A percentile compares a stretch with the other conserved stretches of the same genome.
phyloP scores from a whole-genome alignment of 148 eudicot species.

The Dysphania ambrosioides region DNA sequence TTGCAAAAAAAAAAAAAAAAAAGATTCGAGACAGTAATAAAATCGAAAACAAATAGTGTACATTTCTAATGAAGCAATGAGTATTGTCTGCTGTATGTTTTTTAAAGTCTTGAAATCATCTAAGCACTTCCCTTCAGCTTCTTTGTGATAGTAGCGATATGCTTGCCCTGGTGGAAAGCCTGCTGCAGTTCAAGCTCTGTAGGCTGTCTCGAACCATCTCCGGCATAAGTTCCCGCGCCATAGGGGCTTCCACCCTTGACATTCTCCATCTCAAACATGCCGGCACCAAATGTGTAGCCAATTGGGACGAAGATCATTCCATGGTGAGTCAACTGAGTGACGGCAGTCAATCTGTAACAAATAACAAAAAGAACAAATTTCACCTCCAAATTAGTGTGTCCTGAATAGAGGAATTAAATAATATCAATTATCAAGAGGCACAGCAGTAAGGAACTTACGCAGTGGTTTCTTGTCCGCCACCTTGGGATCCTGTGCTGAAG shows the following conservation, averaged over 20 bases:
- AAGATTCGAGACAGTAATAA: slow-evolving; percentile 2
- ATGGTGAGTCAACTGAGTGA: slow-evolving; percentile 86
- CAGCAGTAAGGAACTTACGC: slow-evolving; percentile 55
- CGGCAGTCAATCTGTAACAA: slow-evolving; percentile 67
- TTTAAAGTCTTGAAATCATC: background rate
- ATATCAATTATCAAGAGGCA: background rate
- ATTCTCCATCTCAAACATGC: slow-evolving; percentile 86
- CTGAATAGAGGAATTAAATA: no score
- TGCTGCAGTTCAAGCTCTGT: slow-evolving; percentile 66
- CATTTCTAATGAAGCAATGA: slow-evolving; percentile 6
- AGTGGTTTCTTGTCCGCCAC: slow-evolving; percentile 90
- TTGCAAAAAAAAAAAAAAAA: slow-evolving; percentile 10
- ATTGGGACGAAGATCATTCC: slow-evolving; percentile 89
- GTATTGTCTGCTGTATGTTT: slow-evolving; percentile 15
- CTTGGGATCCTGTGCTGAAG: slow-evolving; percentile 83
- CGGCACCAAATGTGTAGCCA: slow-evolving; percentile 87
- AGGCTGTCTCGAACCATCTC: slow-evolving; percentile 87
- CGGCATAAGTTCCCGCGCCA: slow-evolving; percentile 82
- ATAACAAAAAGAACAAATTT: background rate
- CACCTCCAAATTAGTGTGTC: background rate
- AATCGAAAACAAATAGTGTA: slow-evolving; percentile 10
- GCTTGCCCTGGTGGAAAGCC: slow-evolving; percentile 82
- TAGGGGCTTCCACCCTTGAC: slow-evolving; percentile 90
- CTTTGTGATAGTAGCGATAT: slow-evolving; percentile 64
- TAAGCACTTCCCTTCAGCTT: slow-evolving; percentile 62